phyloP scores from a whole-genome alignment of 495 filamentous ascomycete species.

The Ascobolus immersus region DNA sequence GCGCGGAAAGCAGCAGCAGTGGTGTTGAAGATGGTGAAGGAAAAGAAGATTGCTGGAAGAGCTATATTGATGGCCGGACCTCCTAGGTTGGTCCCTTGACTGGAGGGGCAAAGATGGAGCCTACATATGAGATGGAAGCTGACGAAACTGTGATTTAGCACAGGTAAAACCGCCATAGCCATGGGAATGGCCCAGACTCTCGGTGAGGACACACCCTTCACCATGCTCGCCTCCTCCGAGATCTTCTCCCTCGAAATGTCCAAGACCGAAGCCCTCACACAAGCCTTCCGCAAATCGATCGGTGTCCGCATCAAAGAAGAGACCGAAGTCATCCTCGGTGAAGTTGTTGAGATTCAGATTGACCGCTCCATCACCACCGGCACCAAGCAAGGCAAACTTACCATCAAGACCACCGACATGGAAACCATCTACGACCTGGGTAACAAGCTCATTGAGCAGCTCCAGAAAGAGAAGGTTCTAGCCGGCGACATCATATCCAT shows the following conservation, averaged over 20 bases:
- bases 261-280: conserved; percentile 90
- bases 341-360: conserved; percentile 98
- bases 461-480: conserved; percentile 97
- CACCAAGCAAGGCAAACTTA: conserved; percentile 95
- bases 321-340: conserved; percentile 95
- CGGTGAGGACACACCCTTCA: conserved; percentile 83
- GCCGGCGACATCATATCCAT: conserved; percentile 95
- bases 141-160: conserved; percentile 24
- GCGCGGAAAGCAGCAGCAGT: conserved; percentile 88
- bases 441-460: conserved; percentile 95
- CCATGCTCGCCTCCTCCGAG: conserved; percentile 78
- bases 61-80: conserved; percentile 89
- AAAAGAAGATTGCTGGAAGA: conserved; percentile 89
- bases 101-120: background rate
- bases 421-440: conserved; percentile 99
- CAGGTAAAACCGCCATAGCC: conserved; percentile 92
- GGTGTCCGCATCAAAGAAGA: conserved; percentile 93
- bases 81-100: conserved; percentile 31
- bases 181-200: conserved; percentile 97
- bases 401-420: conserved; percentile 99
- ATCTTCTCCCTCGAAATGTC: conserved; percentile 98
- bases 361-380: conserved; percentile 84
- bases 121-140: background rate
- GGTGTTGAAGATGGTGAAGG: conserved; percentile 92
- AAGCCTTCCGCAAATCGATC: conserved; percentile 92